phyloP scores from a whole-genome alignment of 176 grass and related monocot species.

The Saccharum officinarum region DNA sequence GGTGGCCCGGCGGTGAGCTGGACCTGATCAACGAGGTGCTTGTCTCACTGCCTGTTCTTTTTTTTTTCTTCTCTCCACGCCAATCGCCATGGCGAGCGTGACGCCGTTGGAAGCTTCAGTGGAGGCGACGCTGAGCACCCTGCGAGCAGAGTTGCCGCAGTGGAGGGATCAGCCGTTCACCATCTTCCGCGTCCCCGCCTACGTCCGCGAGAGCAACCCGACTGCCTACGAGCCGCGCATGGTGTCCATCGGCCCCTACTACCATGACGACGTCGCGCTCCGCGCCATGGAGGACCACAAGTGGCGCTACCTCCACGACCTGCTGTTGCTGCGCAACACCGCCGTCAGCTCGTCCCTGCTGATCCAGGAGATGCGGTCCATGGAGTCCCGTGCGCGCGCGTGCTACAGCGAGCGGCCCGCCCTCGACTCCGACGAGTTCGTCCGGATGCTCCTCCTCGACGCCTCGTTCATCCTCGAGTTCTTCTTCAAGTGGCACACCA shows the following conservation, averaged over 20 bases:
- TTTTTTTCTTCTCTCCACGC: too few species aligned
- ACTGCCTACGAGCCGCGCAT: neutral
- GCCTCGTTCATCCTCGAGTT: slow-evolving; percentile 26
- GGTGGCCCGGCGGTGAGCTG: too few species aligned
- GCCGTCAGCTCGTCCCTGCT: neutral
- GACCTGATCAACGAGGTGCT: too few species aligned
- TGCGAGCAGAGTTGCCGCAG: neutral
- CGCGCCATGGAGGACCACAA: slow-evolving; percentile 27
- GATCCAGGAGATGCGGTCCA: neutral
- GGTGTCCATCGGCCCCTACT: slow-evolving; percentile 33
- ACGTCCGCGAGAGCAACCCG: neutral
- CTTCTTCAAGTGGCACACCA: neutral
- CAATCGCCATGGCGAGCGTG: neutral
- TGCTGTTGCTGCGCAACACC: neutral
- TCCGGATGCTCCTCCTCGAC: slow-evolving; percentile 27
- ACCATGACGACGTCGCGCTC: neutral
- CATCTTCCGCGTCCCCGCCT: slow-evolving; percentile 21
- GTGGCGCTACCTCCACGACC: neutral
- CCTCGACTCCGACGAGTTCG: neutral
- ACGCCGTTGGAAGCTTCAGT: neutral
- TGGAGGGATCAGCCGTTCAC: neutral
- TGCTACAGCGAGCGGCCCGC: neutral
- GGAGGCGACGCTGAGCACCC: neutral
- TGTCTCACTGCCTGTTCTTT: too few species aligned
- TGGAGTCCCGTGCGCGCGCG: neutral